Evolutionary conservation across 2,329 filamentous ascomycete genomes (phyloP).

Genomic region (Tolypocladium amazonense): DNA sequence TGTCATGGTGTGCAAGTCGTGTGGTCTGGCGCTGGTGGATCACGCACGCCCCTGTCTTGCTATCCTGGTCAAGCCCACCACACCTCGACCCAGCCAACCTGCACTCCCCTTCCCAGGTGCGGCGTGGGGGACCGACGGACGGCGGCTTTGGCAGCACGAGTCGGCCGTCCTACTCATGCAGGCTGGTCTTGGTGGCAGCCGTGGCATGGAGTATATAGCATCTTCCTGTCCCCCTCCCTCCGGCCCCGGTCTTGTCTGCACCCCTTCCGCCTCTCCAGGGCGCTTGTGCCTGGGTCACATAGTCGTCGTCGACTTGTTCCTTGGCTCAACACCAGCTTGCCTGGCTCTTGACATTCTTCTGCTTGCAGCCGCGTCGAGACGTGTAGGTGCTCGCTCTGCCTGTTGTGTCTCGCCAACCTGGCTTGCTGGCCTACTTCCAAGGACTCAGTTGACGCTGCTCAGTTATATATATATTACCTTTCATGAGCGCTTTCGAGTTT

Average conservation of each 20-base stretch:
- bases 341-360: neutral
- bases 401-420: neutral
- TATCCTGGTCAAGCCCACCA: neutral
- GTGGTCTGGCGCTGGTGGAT: neutral
- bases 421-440: neutral
- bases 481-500: neutral
- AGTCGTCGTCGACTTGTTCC: neutral
- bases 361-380: neutral
- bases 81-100: neutral
- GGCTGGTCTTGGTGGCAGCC: neutral
- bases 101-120: neutral
- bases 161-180: neutral
- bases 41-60: neutral
- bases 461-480: neutral
- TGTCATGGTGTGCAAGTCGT: neutral
- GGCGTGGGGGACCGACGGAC: neutral
- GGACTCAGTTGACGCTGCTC: neutral
- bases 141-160: neutral
- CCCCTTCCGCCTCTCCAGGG: neutral
- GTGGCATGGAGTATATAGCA: neutral
- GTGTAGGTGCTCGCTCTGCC: neutral
- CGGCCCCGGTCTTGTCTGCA: neutral
- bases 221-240: neutral
- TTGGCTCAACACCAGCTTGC: neutral
- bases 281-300: neutral